phyloP scores from a whole-genome alignment of 805 yeast genomes.

The Sugiyamaella boreocaroliniensis region DNA sequence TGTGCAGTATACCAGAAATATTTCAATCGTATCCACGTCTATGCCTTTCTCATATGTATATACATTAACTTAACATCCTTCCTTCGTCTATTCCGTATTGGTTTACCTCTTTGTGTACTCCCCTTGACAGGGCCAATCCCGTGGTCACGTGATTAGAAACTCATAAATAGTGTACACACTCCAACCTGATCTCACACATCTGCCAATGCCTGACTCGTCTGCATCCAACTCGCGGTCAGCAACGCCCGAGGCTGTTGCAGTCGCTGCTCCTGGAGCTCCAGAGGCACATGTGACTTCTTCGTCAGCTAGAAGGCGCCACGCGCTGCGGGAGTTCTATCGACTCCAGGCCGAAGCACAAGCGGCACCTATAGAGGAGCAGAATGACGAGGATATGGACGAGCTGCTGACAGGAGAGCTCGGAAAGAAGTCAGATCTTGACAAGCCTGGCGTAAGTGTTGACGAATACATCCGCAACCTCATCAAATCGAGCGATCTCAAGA shows the following conservation, averaged over 20 bases:
- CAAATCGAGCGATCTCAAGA: conserved; percentile 18
- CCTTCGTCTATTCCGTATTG: too few species aligned
- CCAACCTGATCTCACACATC: too few species aligned
- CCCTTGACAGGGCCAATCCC: too few species aligned
- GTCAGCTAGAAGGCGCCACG: conserved; percentile 24
- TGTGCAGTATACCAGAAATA: too few species aligned
- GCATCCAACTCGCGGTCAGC: too few species aligned
- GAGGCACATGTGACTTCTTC: background rate
- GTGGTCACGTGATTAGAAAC: too few species aligned
- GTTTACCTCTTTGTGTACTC: too few species aligned
- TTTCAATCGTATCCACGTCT: too few species aligned
- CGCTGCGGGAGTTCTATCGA: conserved; percentile 33
- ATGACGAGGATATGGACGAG: conserved; percentile 2
- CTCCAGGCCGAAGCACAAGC: conserved; percentile 21
- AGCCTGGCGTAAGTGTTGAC: conserved; percentile 21
- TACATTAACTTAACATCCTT: too few species aligned
- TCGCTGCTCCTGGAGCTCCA: background rate
- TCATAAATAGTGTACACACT: too few species aligned
- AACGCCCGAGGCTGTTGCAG: background rate
- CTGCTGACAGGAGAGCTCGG: conserved; percentile 5
- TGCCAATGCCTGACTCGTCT: too few species aligned
- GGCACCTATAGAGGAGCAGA: conserved; percentile 5
- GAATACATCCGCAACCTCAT: conserved; percentile 18
- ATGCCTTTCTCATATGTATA: too few species aligned
- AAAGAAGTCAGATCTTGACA: conserved; percentile 14